Percentiles rank a stretch among this genome's conserved stretches.
Evolutionary conservation across 2,329 filamentous ascomycete species (phyloP).

Genomic region (Ambrosiella xylebori): DNA sequence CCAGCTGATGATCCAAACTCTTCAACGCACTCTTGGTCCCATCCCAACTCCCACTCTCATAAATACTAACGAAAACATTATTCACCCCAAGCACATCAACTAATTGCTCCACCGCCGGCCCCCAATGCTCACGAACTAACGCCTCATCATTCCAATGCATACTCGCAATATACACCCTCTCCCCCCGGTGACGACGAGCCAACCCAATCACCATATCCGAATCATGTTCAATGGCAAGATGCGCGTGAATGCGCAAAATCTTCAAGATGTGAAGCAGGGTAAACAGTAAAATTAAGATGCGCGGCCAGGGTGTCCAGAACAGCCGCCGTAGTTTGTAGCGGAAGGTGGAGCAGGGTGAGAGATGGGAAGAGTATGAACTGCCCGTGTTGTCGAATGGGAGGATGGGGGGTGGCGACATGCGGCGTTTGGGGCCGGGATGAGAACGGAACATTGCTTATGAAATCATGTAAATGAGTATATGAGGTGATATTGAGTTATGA

Average conservation of each 20-base stretch:
- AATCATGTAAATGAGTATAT: not conserved
- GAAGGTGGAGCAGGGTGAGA: not conserved
- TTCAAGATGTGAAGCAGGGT: constrained; percentile 24
- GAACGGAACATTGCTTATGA: not conserved
- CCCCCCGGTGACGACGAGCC: constrained; percentile 17
- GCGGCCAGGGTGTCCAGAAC: constrained; percentile 21
- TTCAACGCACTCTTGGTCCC: constrained; percentile 44
- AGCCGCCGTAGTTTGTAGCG: constrained; percentile 23
- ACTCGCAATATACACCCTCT: constrained; percentile 47
- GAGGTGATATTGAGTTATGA: not conserved
- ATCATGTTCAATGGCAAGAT: constrained; percentile 15
- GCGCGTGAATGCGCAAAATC: constrained; percentile 22
- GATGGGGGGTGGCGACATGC: constrained; percentile 10
- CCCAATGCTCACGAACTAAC: constrained; percentile 46
- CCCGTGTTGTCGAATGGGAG: constrained; percentile 8
- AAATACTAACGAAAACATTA: constrained; percentile 51
- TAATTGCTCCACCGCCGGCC: constrained; percentile 38
- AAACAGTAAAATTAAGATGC: constrained; percentile 21
- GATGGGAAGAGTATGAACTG: constrained; percentile 6
- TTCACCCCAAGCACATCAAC: constrained; percentile 38
- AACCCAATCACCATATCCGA: constrained; percentile 9
- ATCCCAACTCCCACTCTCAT: constrained; percentile 54
- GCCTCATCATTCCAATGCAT: constrained; percentile 51
- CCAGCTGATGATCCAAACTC: constrained; percentile 38
- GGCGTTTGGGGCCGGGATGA: constrained; percentile 4